Base-by-base conservation (phyloP, 2,329 filamentous ascomycete species). In the Fusarium floridanum region DNA sequence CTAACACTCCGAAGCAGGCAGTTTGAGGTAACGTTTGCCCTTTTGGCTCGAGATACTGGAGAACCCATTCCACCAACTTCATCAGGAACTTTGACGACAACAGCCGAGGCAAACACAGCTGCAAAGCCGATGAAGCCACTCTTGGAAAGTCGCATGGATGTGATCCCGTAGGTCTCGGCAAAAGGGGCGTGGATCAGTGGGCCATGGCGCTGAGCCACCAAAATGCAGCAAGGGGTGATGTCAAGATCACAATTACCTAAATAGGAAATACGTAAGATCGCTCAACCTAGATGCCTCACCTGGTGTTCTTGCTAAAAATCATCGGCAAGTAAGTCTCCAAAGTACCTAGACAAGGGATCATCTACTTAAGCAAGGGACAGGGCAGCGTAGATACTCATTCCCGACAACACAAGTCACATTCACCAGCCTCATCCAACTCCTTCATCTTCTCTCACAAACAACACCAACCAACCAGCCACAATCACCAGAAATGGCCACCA, bases 401-500 rank as follows among this genome's bases (percentile, higher is more conserved):
- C 14, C 11, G 12, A 32, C n/a, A 17, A 22, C 27, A n/a, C 50
- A 36, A 32, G 41, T 57, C 8, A 43, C 17, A 20, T 3, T 24
- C 37, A 27, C 36, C 43, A 37, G 17, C 24, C 24, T 22, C 48
- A 68, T 20, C 17, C 43, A 48, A 56, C 9, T 17, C 24, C 34
- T n/a, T 41, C 34, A 34, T 45, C 41, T 64, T 67, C 10, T 7
- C 17, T 3, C 17, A 3, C 14, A 43, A 32, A 59, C 20, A 59
- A 14, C 9, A 29, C 20, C 64, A 22, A n/a, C 4, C 45, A 45
- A n/a, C 24, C 57, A 55, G 12, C 11, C 59, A 56, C 48, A 56
- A 6, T 17, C 20, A 20, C 20, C n/a, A 48, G 55, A 61, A 50
- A 86, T 86, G 85, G 70, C 85, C 6, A 82, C 84, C 61, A 87